Evolutionary conservation across 495 filamentous ascomycete species (phyloP).

Genomic region (Diplogelasinospora grovesii): DNA sequence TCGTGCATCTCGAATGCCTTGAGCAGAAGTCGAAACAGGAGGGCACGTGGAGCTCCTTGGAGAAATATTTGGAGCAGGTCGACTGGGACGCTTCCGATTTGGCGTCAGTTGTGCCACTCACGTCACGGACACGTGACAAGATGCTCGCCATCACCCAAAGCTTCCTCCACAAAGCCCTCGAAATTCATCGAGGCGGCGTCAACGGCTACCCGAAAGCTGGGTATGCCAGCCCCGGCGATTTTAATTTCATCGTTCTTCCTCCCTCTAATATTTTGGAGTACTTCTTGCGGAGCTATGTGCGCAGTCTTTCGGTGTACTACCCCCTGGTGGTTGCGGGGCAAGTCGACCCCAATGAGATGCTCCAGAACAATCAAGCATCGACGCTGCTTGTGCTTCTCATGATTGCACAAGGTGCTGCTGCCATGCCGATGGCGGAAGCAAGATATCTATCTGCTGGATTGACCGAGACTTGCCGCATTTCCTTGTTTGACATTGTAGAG

Average conservation of each 20-base stretch:
- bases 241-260: slow-evolving; percentile 52
- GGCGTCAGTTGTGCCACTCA: slow-evolving; percentile 41
- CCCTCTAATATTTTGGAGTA: slow-evolving; percentile 53
- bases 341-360: slow-evolving; percentile 54
- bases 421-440: slow-evolving; percentile 50
- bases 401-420: slow-evolving; percentile 58
- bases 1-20: slow-evolving; percentile 50
- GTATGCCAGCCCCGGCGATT: slow-evolving; percentile 33
- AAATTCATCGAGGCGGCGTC: slow-evolving; percentile 45
- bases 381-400: slow-evolving; percentile 55
- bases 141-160: slow-evolving; percentile 57
- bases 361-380: slow-evolving; percentile 50
- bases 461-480: slow-evolving; percentile 59
- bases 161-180: slow-evolving; percentile 57
- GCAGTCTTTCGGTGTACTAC: slow-evolving; percentile 53
- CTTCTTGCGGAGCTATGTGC: slow-evolving; percentile 53
- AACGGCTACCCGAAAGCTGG: slow-evolving; percentile 25
- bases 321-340: slow-evolving; percentile 43
- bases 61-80: slow-evolving; percentile 30
- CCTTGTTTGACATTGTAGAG: slow-evolving; percentile 58
- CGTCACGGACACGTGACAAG: slow-evolving; percentile 50
- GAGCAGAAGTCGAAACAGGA: slow-evolving; percentile 52
- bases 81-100: slow-evolving; percentile 34
- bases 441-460: slow-evolving; percentile 54
- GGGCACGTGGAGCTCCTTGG: slow-evolving; percentile 37